Conservation (phyloP, 2,329 filamentous ascomycete species). For the Aspergillus quadricinctus region DNA sequence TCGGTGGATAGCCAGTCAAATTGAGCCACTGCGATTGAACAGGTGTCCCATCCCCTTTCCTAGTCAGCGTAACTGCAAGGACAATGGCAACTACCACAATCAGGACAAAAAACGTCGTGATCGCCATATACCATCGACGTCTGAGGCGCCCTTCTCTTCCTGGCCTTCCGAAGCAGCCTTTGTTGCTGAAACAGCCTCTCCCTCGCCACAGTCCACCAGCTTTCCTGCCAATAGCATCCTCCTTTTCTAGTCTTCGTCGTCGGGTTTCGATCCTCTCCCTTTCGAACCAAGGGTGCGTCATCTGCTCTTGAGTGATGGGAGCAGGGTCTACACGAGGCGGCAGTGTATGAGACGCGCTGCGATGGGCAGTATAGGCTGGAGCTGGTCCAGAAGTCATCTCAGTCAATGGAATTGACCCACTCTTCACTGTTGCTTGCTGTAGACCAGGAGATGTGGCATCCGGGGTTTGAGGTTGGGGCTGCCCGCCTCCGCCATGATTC, state of each 20-base stretch:
- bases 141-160: slow-evolving; percentile 61
- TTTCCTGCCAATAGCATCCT: slow-evolving; percentile 57
- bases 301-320: slow-evolving; percentile 19
- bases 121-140: slow-evolving; percentile 56
- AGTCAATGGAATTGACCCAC: slow-evolving; percentile 57
- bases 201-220: slow-evolving; percentile 62
- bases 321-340: slow-evolving; percentile 24
- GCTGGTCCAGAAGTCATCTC: slow-evolving; percentile 47
- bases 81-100: slow-evolving; percentile 56
- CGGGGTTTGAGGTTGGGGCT: slow-evolving; percentile 49
- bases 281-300: slow-evolving; percentile 19
- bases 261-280: slow-evolving; percentile 45
- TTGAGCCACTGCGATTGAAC: slow-evolving; percentile 68
- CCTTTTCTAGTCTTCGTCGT: slow-evolving; percentile 60
- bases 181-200: slow-evolving; percentile 57
- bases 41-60: slow-evolving; percentile 38
- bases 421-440: slow-evolving; percentile 58
- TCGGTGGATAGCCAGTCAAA: slow-evolving; percentile 77
- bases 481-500: slow-evolving; percentile 35
- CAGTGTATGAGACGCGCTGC: slow-evolving; percentile 16
- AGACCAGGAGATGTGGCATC: slow-evolving; percentile 61
- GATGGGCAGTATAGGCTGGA: slow-evolving; percentile 33
- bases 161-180: slow-evolving; percentile 61
- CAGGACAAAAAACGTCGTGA: slow-evolving; percentile 49
- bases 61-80: slow-evolving; percentile 54